Evolutionary conservation across 345 rosid species (phyloP).

Genomic region (Sisymbrium altissimum): DNA sequence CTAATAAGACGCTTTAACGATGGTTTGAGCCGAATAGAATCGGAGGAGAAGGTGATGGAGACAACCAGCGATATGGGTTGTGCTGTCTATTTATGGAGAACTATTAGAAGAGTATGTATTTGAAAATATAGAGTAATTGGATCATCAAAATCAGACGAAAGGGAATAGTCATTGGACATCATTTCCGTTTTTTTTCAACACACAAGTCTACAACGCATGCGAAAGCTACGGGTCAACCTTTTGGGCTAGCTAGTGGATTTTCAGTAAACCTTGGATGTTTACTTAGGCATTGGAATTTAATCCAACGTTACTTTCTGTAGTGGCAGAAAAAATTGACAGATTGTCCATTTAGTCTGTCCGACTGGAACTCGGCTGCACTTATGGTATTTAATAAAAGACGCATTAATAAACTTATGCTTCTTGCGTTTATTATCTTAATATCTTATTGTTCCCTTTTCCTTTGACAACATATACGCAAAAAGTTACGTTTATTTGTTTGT

Average conservation of each 20-base stretch:
- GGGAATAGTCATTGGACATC: no score
- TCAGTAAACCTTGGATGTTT: background rate
- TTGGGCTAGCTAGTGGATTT: background rate
- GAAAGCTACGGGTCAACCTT: background rate
- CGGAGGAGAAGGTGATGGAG: no score
- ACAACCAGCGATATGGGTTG: no score
- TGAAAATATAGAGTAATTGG: no score
- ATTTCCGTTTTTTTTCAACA: no score
- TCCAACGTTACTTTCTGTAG: background rate
- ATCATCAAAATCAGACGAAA: no score
- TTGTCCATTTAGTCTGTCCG: background rate
- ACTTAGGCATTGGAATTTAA: background rate
- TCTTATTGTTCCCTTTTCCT: constrained; percentile 1
- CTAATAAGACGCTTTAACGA: constrained; percentile 59
- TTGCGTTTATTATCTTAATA: background rate
- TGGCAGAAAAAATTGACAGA: background rate
- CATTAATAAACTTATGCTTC: constrained; percentile 2
- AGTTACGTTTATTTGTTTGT: background rate
- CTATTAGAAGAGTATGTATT: no score
- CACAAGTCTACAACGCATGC: no score
- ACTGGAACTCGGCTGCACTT: no score
- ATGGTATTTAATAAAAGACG: background rate
- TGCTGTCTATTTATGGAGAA: no score
- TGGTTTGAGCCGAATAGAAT: constrained; percentile 25
- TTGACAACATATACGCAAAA: background rate